phyloP scores from a whole-genome alignment of 257 asterid genomes.

The Anisodus tanguticus region DNA sequence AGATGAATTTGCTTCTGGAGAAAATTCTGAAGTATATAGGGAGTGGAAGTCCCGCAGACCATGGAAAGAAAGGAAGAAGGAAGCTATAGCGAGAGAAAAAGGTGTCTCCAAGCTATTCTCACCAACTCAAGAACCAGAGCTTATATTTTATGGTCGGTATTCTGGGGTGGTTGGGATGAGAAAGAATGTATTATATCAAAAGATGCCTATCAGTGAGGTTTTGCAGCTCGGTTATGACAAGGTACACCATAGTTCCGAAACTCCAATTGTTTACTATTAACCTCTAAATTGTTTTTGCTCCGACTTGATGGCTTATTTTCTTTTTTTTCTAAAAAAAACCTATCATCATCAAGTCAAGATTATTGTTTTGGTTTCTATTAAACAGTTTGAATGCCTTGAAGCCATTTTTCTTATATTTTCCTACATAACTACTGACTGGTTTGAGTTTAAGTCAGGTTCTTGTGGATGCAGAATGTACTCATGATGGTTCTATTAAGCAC shows the following conservation, averaged over 20 bases:
- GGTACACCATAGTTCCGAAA: slow-evolving; percentile 40
- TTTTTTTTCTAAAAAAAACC: neutral
- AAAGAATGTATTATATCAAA: slow-evolving; percentile 53
- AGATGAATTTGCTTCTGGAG: slow-evolving; percentile 43
- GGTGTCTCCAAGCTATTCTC: slow-evolving; percentile 42
- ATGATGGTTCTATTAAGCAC: slow-evolving; percentile 89
- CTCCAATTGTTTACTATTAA: slow-evolving; percentile 16
- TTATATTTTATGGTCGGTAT: slow-evolving; percentile 70
- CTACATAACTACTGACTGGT: slow-evolving; percentile 35
- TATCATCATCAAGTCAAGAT: neutral
- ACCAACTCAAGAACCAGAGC: slow-evolving; percentile 73
- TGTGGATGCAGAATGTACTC: slow-evolving; percentile 99
- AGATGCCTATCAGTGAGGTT: slow-evolving; percentile 43
- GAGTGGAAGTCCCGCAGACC: slow-evolving; percentile 77
- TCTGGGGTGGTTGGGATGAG: slow-evolving; percentile 88
- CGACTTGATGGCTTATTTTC: neutral
- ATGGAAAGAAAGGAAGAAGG: slow-evolving; percentile 85
- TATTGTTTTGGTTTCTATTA: neutral
- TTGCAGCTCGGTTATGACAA: slow-evolving; percentile 76
- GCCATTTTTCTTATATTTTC: slow-evolving; percentile 22
- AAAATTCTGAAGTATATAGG: slow-evolving; percentile 52
- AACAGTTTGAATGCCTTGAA: neutral
- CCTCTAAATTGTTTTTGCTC: neutral
- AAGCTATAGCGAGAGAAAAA: slow-evolving; percentile 55
- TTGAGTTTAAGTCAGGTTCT: slow-evolving; percentile 65